Evolutionary conservation across 2,329 filamentous ascomycete species (phyloP).

Genomic region (Penicillium hesseltinei): DNA sequence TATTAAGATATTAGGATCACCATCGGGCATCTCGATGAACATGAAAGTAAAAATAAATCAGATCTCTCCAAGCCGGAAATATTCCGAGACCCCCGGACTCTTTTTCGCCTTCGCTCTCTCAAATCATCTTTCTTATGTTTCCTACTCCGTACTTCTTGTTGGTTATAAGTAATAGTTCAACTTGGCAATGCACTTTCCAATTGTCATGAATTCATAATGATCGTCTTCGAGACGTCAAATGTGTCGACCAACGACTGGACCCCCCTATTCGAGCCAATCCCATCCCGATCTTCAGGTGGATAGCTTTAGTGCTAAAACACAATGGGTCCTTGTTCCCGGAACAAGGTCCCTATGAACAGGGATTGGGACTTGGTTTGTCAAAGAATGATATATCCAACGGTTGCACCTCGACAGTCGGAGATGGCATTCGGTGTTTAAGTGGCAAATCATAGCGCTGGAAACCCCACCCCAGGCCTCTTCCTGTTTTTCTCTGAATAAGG

Average conservation of each 20-base stretch:
- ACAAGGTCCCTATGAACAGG: background rate
- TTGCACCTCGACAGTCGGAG: background rate
- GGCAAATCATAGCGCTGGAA: background rate
- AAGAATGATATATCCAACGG: background rate
- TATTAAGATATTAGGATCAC: background rate
- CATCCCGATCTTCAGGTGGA: conserved; percentile 1
- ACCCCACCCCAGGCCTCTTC: background rate
- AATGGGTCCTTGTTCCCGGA: background rate
- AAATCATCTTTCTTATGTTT: background rate
- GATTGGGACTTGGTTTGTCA: background rate
- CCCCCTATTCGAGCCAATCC: background rate
- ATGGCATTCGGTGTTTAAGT: background rate
- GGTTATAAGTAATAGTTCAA: background rate
- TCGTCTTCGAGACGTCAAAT: conserved; percentile 1
- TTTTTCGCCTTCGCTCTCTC: background rate
- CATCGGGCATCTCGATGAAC: background rate
- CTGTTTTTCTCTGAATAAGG: background rate
- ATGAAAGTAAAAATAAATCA: conserved; percentile 2
- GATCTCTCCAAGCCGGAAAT: background rate
- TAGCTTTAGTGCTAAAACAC: background rate
- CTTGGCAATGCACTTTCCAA: background rate
- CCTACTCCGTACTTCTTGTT: background rate
- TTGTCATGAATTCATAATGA: background rate
- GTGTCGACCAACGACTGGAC: background rate
- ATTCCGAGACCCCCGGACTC: background rate